Percentiles rank a stretch among this genome's conserved stretches.
These are phyloP conservation scores for Scheffersomyces parashehatae DNA, from an alignment of 1,139 yeast genomes.

Conservation along the genomic window DNA sequence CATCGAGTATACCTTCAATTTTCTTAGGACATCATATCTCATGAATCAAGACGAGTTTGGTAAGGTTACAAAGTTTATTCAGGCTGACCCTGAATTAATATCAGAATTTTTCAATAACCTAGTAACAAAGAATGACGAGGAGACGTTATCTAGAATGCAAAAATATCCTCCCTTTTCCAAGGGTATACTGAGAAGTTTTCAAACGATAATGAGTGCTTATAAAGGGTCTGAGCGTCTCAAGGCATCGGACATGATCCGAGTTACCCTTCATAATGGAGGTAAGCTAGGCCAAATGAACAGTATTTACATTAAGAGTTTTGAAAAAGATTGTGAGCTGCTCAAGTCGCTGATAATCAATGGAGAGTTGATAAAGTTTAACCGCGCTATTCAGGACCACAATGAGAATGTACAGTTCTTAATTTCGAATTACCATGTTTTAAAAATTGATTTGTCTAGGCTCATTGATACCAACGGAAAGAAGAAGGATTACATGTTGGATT, in stretches of 20 bases:
- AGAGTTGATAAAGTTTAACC: slow-evolving; percentile 49
- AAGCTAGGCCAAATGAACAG: slow-evolving; percentile 38
- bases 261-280: slow-evolving; percentile 42
- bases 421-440: slow-evolving; percentile 46
- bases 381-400: slow-evolving; percentile 61
- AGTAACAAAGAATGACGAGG: slow-evolving; percentile 40
- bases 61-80: slow-evolving; percentile 12
- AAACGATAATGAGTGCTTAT: slow-evolving; percentile 19
- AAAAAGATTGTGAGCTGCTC: slow-evolving; percentile 49
- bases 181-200: slow-evolving; percentile 26
- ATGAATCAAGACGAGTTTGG: slow-evolving; percentile 30
- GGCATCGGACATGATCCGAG: slow-evolving; percentile 35
- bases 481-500: slow-evolving; percentile 53
- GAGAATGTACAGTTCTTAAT: slow-evolving; percentile 59
- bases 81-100: slow-evolving; percentile 17
- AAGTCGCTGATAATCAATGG: slow-evolving; percentile 44
- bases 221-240: slow-evolving; percentile 23
- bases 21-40: slow-evolving; percentile 37
- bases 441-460: slow-evolving; percentile 43
- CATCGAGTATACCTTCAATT: slow-evolving; percentile 34
- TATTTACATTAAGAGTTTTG: slow-evolving; percentile 39
- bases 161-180: slow-evolving; percentile 33
- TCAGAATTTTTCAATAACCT: slow-evolving; percentile 34
- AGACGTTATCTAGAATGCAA: slow-evolving; percentile 28
- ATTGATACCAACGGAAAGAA: slow-evolving; percentile 20